phyloP scores from a whole-genome alignment of 106 monocot species.

The Narthecium ossifragum region DNA sequence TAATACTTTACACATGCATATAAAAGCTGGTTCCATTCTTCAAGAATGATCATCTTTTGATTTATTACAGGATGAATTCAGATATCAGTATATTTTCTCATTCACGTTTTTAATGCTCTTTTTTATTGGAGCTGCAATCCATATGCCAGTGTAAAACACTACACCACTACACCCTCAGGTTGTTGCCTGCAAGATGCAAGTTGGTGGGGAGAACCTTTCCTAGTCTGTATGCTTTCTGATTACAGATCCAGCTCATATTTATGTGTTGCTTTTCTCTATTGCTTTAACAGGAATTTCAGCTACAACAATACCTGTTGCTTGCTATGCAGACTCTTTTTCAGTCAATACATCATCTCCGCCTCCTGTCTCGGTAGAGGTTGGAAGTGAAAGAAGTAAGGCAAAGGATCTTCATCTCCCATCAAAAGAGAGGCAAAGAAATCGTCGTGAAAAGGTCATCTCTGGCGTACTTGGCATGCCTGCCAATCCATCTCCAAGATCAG shows the following conservation, averaged over 20 bases:
- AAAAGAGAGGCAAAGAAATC: not conserved
- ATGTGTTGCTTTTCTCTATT: not conserved
- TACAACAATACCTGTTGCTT: not conserved
- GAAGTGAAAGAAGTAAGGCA: not conserved
- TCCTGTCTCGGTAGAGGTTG: slow-evolving; percentile 1
- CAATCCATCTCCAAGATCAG: not conserved
- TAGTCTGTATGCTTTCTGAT: not conserved
- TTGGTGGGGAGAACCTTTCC: no score
- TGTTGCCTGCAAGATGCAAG: no score
- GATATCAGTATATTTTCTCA: no score
- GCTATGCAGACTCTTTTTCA: not conserved
- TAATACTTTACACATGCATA: no score
- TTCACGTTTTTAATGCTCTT: no score
- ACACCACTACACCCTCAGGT: not conserved
- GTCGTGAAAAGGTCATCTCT: not conserved
- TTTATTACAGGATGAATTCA: no score
- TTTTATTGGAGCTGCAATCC: no score
- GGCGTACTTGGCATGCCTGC: not conserved
- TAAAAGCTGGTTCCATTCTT: no score
- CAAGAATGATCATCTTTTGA: no score
- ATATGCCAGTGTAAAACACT: no score
- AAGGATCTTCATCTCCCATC: not conserved
- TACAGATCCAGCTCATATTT: no score
- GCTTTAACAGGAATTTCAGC: not conserved
- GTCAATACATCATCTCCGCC: slow-evolving; percentile 4